phyloP scores from a whole-genome alignment of 352 stramenopile genomes.

The Phytopythium vexans region DNA sequence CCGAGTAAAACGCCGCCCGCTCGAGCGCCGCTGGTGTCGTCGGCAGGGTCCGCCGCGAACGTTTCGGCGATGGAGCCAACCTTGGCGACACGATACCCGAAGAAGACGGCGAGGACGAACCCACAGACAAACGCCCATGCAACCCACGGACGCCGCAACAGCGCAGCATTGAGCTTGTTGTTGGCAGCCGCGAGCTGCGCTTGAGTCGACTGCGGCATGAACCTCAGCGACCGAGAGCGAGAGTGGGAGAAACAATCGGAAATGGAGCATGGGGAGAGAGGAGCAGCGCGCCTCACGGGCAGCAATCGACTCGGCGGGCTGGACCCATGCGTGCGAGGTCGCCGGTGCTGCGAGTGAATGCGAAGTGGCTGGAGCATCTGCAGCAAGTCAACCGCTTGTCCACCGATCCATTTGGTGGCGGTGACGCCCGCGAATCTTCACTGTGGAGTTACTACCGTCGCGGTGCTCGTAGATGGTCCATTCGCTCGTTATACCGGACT shows the following conservation, averaged over 20 bases:
- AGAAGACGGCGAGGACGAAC: slow-evolving; percentile 17
- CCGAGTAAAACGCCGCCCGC: slow-evolving; percentile 16
- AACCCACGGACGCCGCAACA: slow-evolving; percentile 17
- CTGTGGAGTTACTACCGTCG: no score
- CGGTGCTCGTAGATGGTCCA: no score
- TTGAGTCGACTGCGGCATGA: background rate
- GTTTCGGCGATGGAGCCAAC: slow-evolving; percentile 9
- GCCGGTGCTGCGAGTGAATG: slow-evolving; percentile 1
- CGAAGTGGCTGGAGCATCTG: slow-evolving; percentile 1
- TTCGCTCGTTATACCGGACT: no score
- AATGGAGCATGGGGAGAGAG: no score
- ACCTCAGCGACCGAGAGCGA: background rate
- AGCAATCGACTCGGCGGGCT: no score
- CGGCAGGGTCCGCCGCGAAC: background rate
- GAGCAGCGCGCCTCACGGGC: no score
- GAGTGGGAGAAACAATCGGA: background rate
- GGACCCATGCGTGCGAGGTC: no score
- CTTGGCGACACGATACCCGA: slow-evolving; percentile 17
- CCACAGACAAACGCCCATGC: slow-evolving; percentile 17
- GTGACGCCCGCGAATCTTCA: no score
- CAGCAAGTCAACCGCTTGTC: background rate
- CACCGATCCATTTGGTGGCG: no score
- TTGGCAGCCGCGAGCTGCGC: slow-evolving; percentile 5
- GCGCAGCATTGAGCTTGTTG: slow-evolving; percentile 13
- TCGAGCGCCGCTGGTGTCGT: slow-evolving; percentile 8